Base-by-base conservation (phyloP, 75 land plant genomes). In the Pseudotsuga menziesii region DNA sequence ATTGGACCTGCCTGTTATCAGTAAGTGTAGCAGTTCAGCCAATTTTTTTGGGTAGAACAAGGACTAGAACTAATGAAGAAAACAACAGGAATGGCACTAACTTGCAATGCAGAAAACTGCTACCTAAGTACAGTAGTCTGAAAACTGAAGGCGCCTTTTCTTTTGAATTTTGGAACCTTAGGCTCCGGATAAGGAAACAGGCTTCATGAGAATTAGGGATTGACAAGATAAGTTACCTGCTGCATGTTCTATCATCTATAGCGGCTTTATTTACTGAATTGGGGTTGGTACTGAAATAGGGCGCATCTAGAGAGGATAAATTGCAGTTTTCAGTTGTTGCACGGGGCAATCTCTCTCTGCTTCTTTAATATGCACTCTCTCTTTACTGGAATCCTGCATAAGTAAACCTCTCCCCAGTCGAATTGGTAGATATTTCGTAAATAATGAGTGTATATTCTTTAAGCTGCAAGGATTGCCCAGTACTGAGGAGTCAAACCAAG, bases 1-100 rank as follows among this genome's bases (percentile, higher is more conserved):
- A 75, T 92, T 94, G 97, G 95, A 94, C 78, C 82, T 94, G 27
- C 97, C 94, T 75, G 97, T 94, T 64, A 94, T 94, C 54, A 94
- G 97, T 94, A 85, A 84, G 97, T 83, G 39, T 17, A 36, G 11
- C 8, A 6, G 23, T 69, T 36, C 11, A 69, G 4, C 17, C 52
- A 69, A 36, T 39, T 39, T n/a, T 4, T n/a, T 41, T 41, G 4
- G 48, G 39, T 20, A 69, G 48, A 69, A n/a, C 23, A n/a, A 11
- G 39, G 52, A 35, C 32, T 29, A 1, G 32, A 29, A 29, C 12
- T 48, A 48, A 12, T 11, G 12, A 48, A 48, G 54, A 9, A 48
- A 48, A 12, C 2, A 9, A 63, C 5, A 29, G 19, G 41, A 32
- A 6, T 20, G 19, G 32, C 69, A 64, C 35, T 29, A 29, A 16